These are phyloP conservation scores for Phycomyces nitens DNA, from an alignment of 192 early-diverging fungal genomes.

Conservation along the genomic window DNA sequence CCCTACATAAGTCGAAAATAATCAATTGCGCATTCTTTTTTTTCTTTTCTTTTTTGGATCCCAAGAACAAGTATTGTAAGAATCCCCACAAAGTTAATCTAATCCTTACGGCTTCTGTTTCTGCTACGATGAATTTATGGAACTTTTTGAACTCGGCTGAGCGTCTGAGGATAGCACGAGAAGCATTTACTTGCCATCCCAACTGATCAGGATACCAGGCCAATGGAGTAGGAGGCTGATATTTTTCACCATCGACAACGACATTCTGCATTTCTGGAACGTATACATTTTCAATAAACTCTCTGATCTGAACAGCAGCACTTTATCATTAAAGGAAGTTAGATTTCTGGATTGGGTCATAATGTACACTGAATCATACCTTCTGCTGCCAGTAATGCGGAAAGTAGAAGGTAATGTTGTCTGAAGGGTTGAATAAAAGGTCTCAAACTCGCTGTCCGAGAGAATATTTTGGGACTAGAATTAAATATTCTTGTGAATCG, in stretches of 20 bases:
- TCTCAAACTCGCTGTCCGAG: slow-evolving; percentile 78
- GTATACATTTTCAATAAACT: slow-evolving; percentile 61
- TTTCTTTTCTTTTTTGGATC: too few species aligned
- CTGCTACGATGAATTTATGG: slow-evolving; percentile 92
- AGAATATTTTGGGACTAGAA: slow-evolving; percentile 61
- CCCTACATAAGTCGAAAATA: slow-evolving; percentile 44
- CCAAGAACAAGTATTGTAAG: too few species aligned
- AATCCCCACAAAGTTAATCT: too few species aligned
- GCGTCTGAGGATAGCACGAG: slow-evolving; percentile 74
- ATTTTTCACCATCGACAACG: slow-evolving; percentile 67
- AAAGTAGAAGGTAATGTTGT: slow-evolving; percentile 85
- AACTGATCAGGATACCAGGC: slow-evolving; percentile 92
- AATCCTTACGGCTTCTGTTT: slow-evolving; percentile 81
- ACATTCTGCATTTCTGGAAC: slow-evolving; percentile 46
- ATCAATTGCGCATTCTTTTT: not conserved
- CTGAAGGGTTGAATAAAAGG: slow-evolving; percentile 68
- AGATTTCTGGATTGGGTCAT: too few species aligned
- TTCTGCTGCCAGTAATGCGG: slow-evolving; percentile 87
- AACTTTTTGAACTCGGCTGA: slow-evolving; percentile 74
- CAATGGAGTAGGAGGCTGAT: slow-evolving; percentile 74
- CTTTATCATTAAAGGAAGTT: slow-evolving; percentile 29
- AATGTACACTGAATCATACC: too few species aligned
- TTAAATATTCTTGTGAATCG: not conserved
- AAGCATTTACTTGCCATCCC: slow-evolving; percentile 83
- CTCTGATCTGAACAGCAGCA: slow-evolving; percentile 65